A percentile compares a stretch with the other conserved stretches of the same genome.
Conservation (phyloP, 2,329 filamentous ascomycete species). For the Akanthomyces uredinophilus region DNA sequence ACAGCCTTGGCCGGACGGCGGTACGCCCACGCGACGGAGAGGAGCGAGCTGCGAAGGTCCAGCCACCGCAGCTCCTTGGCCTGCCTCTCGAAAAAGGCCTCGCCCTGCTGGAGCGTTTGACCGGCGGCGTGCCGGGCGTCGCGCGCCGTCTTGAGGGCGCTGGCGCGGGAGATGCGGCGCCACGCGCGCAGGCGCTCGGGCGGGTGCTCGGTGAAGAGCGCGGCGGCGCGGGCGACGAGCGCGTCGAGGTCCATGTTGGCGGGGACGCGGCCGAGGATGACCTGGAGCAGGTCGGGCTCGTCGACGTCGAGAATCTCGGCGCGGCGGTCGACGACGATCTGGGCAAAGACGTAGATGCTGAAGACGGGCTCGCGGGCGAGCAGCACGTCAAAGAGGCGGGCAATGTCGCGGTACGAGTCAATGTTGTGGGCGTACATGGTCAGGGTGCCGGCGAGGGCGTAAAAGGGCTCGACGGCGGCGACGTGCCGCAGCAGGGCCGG, state of each 20-base stretch:
- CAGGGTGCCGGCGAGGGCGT: slow-evolving; percentile 85
- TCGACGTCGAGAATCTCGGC: slow-evolving; percentile 86
- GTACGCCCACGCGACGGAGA: slow-evolving; percentile 53
- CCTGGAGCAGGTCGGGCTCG: slow-evolving; percentile 89
- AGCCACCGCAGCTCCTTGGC: slow-evolving; percentile 63
- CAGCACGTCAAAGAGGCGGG: slow-evolving; percentile 87
- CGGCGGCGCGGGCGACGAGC: slow-evolving; percentile 62
- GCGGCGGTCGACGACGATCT: slow-evolving; percentile 75
- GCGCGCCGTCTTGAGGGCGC: slow-evolving; percentile 79
- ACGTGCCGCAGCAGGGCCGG: slow-evolving; percentile 68
- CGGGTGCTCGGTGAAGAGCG: slow-evolving; percentile 61
- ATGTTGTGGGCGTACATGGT: slow-evolving; percentile 98
- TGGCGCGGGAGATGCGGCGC: slow-evolving; percentile 65
- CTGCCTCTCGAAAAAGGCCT: slow-evolving; percentile 64
- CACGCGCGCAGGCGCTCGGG: slow-evolving; percentile 69
- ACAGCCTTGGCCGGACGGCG: slow-evolving; percentile 57
- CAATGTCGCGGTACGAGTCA: slow-evolving; percentile 80
- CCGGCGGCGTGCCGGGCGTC: slow-evolving; percentile 41
- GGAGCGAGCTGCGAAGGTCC: slow-evolving; percentile 39
- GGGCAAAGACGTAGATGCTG: slow-evolving; percentile 85
- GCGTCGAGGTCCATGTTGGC: slow-evolving; percentile 73
- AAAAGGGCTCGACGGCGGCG: slow-evolving; percentile 77
- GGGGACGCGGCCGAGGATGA: slow-evolving; percentile 80
- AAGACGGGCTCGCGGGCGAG: slow-evolving; percentile 84
- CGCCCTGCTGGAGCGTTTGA: slow-evolving; percentile 62